phyloP scores from a whole-genome alignment of 495 filamentous ascomycete species.

The Penicillium odoratum region DNA sequence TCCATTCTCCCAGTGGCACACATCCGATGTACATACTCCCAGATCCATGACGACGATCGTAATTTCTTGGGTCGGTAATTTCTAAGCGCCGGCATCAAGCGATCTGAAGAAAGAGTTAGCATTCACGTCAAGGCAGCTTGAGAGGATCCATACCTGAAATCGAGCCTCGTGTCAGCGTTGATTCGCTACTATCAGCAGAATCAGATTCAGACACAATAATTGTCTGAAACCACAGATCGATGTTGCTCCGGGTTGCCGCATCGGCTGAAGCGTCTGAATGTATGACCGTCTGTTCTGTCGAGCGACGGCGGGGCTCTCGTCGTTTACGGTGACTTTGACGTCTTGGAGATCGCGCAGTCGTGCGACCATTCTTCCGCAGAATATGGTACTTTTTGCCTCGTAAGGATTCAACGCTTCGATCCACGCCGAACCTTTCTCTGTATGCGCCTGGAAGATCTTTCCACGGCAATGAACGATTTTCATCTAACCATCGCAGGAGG shows the following conservation, averaged over 20 bases:
- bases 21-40: neutral
- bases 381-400: constrained; percentile 17
- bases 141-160: neutral
- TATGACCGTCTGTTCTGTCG: neutral
- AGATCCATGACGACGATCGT: neutral
- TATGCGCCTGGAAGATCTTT: constrained; percentile 1
- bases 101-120: neutral
- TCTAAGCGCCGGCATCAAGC: neutral
- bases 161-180: neutral
- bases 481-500: constrained; percentile 14
- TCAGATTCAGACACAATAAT: neutral
- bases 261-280: neutral
- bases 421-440: too few relatives aligned
- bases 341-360: neutral
- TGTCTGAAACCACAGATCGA: neutral
- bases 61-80: neutral
- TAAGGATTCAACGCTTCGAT: neutral
- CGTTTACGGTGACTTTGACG: neutral
- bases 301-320: neutral
- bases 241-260: neutral
- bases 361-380: constrained; percentile 7
- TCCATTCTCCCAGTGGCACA: neutral
- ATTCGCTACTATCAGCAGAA: neutral
- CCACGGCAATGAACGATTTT: constrained; percentile 10
- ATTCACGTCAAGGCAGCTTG: neutral